These are phyloP conservation scores for Phylloporus arenicola DNA, from an alignment of 768 basidiomycete genomes.

Conservation along the genomic window DNA sequence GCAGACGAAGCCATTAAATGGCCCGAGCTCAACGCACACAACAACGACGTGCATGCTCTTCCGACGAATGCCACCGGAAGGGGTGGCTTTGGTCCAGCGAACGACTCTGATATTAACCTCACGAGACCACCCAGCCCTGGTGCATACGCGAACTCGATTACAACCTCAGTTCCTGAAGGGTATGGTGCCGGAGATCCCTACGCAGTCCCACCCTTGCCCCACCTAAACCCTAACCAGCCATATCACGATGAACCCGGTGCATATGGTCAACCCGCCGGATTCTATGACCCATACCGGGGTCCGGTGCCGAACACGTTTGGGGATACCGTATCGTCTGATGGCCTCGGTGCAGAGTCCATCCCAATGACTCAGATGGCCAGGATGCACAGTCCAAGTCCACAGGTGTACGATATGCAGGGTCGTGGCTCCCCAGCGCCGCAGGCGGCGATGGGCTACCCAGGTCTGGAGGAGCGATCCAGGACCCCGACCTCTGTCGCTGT, in stretches of 20 bases:
- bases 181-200: slow-evolving; percentile 56
- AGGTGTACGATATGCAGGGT: slow-evolving; percentile 34
- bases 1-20: slow-evolving; percentile 84
- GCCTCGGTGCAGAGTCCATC: slow-evolving; percentile 50
- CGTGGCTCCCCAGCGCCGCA: slow-evolving; percentile 40
- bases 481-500: slow-evolving; percentile 26
- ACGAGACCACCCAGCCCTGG: slow-evolving; percentile 45
- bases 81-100: slow-evolving; percentile 59
- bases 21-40: slow-evolving; percentile 79
- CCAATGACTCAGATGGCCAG: slow-evolving; percentile 68
- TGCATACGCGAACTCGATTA: slow-evolving; percentile 43
- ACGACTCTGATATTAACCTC: slow-evolving; percentile 53
- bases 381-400: slow-evolving; percentile 38
- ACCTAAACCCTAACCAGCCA: slow-evolving; percentile 71
- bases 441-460: slow-evolving; percentile 34
- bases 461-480: slow-evolving; percentile 24
- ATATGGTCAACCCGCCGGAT: slow-evolving; percentile 37
- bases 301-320: slow-evolving; percentile 65
- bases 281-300: slow-evolving; percentile 78
- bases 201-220: slow-evolving; percentile 77
- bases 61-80: slow-evolving; percentile 68
- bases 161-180: slow-evolving; percentile 38
- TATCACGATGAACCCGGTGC: slow-evolving; percentile 66
- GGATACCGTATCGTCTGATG: slow-evolving; percentile 32
- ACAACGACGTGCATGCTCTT: slow-evolving; percentile 51